A percentile compares a stretch with the other conserved stretches of the same genome.
These are phyloP conservation scores for Sugiyamaella paludigena DNA, from an alignment of 1,139 yeast species.

Conservation along the genomic window DNA sequence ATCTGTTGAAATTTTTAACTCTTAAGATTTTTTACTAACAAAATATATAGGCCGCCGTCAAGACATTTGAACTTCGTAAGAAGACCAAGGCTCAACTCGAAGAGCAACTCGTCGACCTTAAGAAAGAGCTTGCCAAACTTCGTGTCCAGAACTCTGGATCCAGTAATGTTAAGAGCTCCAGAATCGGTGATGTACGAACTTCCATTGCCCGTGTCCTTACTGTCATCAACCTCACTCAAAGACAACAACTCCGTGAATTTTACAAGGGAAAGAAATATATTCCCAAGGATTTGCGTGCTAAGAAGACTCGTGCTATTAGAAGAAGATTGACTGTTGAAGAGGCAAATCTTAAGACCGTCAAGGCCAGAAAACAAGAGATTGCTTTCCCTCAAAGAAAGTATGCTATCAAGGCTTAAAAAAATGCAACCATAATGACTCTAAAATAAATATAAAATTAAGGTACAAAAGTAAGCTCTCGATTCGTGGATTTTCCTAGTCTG, in stretches of 20 bases:
- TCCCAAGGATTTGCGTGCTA: slow-evolving; percentile 99
- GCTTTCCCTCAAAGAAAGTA: slow-evolving; percentile 99
- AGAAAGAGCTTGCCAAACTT: slow-evolving; percentile 94
- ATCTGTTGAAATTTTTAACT: too few species aligned
- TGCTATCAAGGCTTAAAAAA: slow-evolving; percentile 94
- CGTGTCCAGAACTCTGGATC: slow-evolving; percentile 81
- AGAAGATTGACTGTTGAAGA: slow-evolving; percentile 90
- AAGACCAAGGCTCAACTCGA: slow-evolving; percentile 97
- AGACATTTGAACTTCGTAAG: slow-evolving; percentile 95
- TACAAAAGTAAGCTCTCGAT: neutral
- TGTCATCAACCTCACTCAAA: slow-evolving; percentile 93
- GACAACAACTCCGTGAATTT: slow-evolving; percentile 92
- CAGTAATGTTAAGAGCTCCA: slow-evolving; percentile 50
- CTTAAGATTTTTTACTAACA: slow-evolving; percentile 1
- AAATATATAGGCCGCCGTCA: slow-evolving; percentile 40
- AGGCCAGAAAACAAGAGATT: slow-evolving; percentile 86
- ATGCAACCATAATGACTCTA: neutral
- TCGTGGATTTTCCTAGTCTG: neutral
- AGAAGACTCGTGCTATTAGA: slow-evolving; percentile 99
- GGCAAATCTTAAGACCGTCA: slow-evolving; percentile 75
- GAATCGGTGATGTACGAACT: slow-evolving; percentile 91
- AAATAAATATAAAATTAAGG: slow-evolving; percentile 5
- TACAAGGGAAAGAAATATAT: slow-evolving; percentile 92
- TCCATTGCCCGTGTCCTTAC: slow-evolving; percentile 98
- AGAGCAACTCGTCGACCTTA: slow-evolving; percentile 89